Evolutionary conservation across 768 basidiomycete genomes (phyloP).

Genomic region (Kwoniella bestiolae): DNA sequence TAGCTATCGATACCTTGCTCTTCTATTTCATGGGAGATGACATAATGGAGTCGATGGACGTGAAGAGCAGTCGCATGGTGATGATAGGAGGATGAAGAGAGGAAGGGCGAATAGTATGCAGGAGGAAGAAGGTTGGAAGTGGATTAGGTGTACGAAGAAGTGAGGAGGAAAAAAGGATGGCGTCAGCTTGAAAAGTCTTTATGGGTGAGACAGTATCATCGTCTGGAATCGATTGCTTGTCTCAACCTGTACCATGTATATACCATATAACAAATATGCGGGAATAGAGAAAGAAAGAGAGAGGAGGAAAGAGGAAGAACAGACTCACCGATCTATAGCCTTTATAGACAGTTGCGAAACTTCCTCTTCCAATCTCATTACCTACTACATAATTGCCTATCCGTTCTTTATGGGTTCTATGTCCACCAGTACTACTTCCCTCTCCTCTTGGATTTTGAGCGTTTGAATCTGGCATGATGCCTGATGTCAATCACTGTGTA

Average conservation of each 20-base stretch:
- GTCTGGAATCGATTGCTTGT: neutral
- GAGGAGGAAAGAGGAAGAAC: neutral
- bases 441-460: constrained; percentile 16
- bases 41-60: neutral
- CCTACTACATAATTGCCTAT: constrained; percentile 58
- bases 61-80: neutral
- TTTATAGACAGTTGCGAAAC: constrained; percentile 94
- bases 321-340: constrained; percentile 81
- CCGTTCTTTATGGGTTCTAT: constrained; percentile 40
- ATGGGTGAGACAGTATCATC: neutral
- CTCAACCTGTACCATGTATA: neutral
- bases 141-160: neutral
- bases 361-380: constrained; percentile 66
- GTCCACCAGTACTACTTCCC: constrained; percentile 12
- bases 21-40: constrained; percentile 63
- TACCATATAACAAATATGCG: too few relatives aligned
- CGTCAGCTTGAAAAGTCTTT: neutral
- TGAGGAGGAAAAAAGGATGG: neutral
- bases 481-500: neutral
- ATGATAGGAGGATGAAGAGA: constrained; percentile 1
- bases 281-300: neutral
- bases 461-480: constrained; percentile 25
- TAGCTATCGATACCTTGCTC: constrained; percentile 77
- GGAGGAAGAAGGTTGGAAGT: constrained; percentile 6
- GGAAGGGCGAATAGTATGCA: neutral